Evolutionary conservation across 768 basidiomycete genomes (phyloP).

Genomic region (Peribolospora kevripleyi): DNA sequence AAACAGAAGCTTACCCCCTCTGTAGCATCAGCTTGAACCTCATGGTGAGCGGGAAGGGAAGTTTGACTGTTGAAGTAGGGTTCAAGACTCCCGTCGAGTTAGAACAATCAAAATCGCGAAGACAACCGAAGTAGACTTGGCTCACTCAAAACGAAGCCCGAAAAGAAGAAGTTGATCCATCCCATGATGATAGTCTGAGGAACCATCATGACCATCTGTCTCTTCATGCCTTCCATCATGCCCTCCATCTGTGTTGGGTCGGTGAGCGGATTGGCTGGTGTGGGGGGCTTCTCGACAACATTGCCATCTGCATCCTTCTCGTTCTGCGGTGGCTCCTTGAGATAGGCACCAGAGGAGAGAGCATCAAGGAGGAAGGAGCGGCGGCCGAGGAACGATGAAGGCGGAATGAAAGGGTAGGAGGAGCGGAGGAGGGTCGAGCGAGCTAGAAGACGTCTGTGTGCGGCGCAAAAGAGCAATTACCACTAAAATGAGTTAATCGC

Average conservation of each 20-base stretch:
- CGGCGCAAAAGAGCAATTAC: neutral
- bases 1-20: constrained; percentile 25
- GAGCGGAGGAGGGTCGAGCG: constrained; percentile 9
- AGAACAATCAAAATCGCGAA: neutral
- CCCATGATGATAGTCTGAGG: constrained; percentile 92
- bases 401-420: constrained; percentile 12
- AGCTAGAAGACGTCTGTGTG: constrained; percentile 6
- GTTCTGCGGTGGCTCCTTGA: constrained; percentile 59
- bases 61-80: constrained; percentile 38
- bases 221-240: constrained; percentile 98
- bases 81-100: neutral
- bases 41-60: constrained; percentile 86
- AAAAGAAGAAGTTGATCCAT: constrained; percentile 99
- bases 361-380: constrained; percentile 14
- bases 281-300: constrained; percentile 13
- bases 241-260: constrained; percentile 88
- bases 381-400: constrained; percentile 17
- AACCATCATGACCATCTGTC: constrained; percentile 98
- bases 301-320: constrained; percentile 24
- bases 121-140: constrained; percentile 11
- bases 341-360: constrained; percentile 24
- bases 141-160: constrained; percentile 91
- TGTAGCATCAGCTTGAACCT: constrained; percentile 98
- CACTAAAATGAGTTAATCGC: neutral
- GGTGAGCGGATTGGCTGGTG: constrained; percentile 53